Evolutionary conservation across 257 asterid genomes (phyloP).

Genomic region (Lavandula angustifolia): DNA sequence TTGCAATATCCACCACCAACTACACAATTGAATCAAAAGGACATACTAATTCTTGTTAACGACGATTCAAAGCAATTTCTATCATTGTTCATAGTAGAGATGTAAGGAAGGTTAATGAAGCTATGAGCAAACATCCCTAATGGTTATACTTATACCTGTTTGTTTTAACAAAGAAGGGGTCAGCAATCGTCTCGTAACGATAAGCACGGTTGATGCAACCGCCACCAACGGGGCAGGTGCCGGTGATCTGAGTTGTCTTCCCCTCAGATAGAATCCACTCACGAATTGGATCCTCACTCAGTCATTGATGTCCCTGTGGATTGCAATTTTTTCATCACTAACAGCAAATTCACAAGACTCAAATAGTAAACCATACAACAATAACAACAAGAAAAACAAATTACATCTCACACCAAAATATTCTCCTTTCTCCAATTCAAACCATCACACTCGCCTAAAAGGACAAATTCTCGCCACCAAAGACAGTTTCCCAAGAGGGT

Average conservation of each 20-base stretch:
- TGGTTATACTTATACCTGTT: conserved; percentile 56
- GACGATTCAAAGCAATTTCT: background rate
- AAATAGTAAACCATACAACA: background rate
- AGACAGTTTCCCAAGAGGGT: too few relatives aligned
- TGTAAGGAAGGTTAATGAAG: background rate
- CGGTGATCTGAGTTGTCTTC: conserved; percentile 72
- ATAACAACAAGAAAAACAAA: too few relatives aligned
- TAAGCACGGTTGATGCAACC: conserved; percentile 87
- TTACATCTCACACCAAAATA: background rate
- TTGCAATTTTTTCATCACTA: conserved; percentile 11
- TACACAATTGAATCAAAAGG: too few relatives aligned
- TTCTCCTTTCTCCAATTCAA: conserved; percentile 19
- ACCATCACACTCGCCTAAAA: too few relatives aligned
- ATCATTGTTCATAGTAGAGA: background rate
- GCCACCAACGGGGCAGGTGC: conserved; percentile 83
- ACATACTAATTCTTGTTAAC: too few relatives aligned
- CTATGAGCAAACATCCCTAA: background rate
- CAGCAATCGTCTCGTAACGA: conserved; percentile 84
- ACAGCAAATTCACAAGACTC: background rate
- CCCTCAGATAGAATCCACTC: conserved; percentile 96
- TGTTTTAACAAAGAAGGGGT: conserved; percentile 82
- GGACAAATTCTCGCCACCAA: too few relatives aligned
- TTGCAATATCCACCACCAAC: too few relatives aligned
- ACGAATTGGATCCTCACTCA: conserved; percentile 73
- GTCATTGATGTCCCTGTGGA: conserved; percentile 69